phyloP scores from a whole-genome alignment of 106 monocot species.

The Triglochin maritima region DNA sequence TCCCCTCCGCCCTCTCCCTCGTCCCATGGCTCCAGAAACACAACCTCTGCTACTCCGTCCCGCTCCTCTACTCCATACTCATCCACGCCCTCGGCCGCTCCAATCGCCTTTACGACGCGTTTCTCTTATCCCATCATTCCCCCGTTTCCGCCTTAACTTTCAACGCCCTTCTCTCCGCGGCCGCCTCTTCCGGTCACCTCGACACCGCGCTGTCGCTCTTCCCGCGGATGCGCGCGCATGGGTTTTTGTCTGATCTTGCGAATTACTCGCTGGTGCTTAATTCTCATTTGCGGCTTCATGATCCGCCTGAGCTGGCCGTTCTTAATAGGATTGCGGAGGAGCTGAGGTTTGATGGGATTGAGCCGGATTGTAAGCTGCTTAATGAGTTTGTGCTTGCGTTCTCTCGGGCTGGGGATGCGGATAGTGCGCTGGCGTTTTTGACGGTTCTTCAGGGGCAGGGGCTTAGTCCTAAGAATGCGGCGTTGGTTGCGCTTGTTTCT shows the following conservation, averaged over 20 bases:
- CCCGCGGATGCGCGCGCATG: conserved; percentile 30
- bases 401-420: conserved; percentile 46
- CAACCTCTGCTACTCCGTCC: conserved; percentile 60
- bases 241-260: conserved; percentile 54
- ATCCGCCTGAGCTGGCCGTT: conserved; percentile 45
- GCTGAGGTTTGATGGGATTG: conserved; percentile 21
- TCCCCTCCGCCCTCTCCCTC: conserved; percentile 21
- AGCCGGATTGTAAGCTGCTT: conserved; percentile 37
- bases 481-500: conserved; percentile 40
- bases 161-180: conserved; percentile 76
- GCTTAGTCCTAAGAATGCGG: conserved; percentile 35
- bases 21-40: conserved; percentile 25
- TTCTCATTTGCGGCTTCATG: conserved; percentile 38
- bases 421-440: conserved; percentile 42
- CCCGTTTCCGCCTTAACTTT: conserved; percentile 66
- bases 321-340: conserved; percentile 24
- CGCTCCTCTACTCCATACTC: conserved; percentile 78
- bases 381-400: conserved; percentile 65
- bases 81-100: conserved; percentile 59
- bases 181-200: conserved; percentile 39
- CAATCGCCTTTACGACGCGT: conserved; percentile 21
- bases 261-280: conserved; percentile 70
- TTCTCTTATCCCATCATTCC: conserved; percentile 23
- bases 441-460: conserved; percentile 59
- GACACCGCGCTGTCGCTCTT: conserved; percentile 46